phyloP scores from a whole-genome alignment of 2,329 filamentous ascomycete genomes.

The Akanthomyces lecanii region DNA sequence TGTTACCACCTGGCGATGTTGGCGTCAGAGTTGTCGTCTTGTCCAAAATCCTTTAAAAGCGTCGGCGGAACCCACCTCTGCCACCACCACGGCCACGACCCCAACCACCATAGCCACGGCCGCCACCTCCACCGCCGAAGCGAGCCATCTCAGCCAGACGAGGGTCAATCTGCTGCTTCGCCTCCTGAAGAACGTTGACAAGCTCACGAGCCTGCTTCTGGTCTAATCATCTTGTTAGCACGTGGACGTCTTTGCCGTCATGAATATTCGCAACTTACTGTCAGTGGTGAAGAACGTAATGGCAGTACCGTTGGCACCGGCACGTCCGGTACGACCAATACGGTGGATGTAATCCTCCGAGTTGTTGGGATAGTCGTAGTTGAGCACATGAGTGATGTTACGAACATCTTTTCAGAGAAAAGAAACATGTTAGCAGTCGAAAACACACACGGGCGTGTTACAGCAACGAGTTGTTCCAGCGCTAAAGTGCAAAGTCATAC shows the following conservation, averaged over 20 bases:
- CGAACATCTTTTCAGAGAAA: conserved; percentile 81
- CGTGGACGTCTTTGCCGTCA: neutral
- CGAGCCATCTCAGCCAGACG: conserved; percentile 93
- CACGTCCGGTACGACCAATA: conserved; percentile 92
- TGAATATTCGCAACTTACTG: conserved; percentile 61
- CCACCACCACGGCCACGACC: conserved; percentile 57
- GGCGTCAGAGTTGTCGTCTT: conserved; percentile 25
- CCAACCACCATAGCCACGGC: conserved; percentile 68
- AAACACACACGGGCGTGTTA: conserved; percentile 39
- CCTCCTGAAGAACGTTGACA: conserved; percentile 81
- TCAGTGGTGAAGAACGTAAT: conserved; percentile 99
- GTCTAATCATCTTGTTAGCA: conserved; percentile 52
- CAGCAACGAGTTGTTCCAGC: conserved; percentile 58
- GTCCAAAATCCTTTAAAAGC: conserved; percentile 20
- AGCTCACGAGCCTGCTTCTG: conserved; percentile 96
- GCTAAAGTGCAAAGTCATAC: conserved; percentile 30
- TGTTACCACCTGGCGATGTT: conserved; percentile 37
- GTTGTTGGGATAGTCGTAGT: conserved; percentile 99
- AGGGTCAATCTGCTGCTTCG: conserved; percentile 97
- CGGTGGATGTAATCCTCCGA: conserved; percentile 98
- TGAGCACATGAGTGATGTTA: conserved; percentile 99
- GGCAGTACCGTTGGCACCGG: conserved; percentile 89
- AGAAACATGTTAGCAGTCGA: conserved; percentile 73
- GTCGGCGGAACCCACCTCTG: conserved; percentile 44
- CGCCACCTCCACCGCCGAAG: conserved; percentile 81